Percentiles rank a stretch among this genome's conserved stretches.
These are phyloP conservation scores for Rubia tinctorum DNA, from an alignment of 305 asterid genomes.

Conservation along the genomic window DNA sequence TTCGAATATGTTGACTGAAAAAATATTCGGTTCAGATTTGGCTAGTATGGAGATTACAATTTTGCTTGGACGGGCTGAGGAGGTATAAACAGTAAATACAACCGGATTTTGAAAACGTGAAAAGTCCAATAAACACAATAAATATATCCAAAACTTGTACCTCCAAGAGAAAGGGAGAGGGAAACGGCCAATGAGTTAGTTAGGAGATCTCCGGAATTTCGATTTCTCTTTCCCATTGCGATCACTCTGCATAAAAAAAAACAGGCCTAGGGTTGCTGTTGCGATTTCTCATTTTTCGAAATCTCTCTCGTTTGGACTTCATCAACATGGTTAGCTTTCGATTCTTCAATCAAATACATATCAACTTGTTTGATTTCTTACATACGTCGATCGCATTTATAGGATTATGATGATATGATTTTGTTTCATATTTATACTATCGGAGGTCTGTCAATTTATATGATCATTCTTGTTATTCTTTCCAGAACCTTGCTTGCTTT, in stretches of 20 bases:
- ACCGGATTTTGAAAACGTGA: neutral
- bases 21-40: no score
- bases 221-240: neutral
- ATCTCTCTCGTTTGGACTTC: neutral
- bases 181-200: neutral
- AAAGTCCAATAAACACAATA: neutral
- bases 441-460: neutral
- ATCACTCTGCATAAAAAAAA: neutral
- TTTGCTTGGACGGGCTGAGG: no score
- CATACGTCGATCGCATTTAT: no score
- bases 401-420: neutral
- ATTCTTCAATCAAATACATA: no score
- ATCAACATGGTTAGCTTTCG: neutral
- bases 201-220: neutral
- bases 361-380: no score
- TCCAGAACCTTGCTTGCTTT: neutral
- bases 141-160: no score
- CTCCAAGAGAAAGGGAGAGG: neutral
- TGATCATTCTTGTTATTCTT: neutral
- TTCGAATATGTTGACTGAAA: no score
- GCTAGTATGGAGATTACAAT: no score
- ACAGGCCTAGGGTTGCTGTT: neutral
- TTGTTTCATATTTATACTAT: neutral
- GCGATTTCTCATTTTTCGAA: neutral
- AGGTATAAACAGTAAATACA: no score